A percentile compares a stretch with the other conserved stretches of the same genome.
Evolutionary conservation across 352 stramenopile genomes (phyloP).

Genomic region (Phytopythium montanum): DNA sequence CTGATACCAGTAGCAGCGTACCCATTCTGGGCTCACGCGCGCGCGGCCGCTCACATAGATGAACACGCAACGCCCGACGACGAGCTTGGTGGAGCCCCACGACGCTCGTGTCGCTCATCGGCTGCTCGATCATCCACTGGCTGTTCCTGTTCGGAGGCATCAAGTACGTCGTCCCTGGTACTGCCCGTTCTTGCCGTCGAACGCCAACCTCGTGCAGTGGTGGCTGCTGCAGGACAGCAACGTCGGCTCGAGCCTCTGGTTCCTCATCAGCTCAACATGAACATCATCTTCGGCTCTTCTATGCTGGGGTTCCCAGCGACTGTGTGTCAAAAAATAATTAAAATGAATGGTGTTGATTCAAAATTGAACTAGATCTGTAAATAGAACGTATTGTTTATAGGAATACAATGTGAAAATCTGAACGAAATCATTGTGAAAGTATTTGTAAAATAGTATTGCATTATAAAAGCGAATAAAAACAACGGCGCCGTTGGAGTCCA

Average conservation of each 20-base stretch:
- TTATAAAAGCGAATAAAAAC: too few relatives aligned
- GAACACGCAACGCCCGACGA: constrained; percentile 69
- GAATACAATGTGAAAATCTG: too few relatives aligned
- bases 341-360: too few relatives aligned
- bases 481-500: neutral
- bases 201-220: constrained; percentile 69
- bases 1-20: too few relatives aligned
- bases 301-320: too few relatives aligned
- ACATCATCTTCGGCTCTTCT: too few relatives aligned
- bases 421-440: too few relatives aligned
- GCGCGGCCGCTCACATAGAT: constrained; percentile 52
- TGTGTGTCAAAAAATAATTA: too few relatives aligned
- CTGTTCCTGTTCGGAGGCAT: constrained; percentile 68
- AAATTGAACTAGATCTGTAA: too few relatives aligned
- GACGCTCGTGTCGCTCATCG: constrained; percentile 61
- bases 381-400: too few relatives aligned
- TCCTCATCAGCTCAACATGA: constrained; percentile 57
- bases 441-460: too few relatives aligned
- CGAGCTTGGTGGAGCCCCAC: constrained; percentile 75
- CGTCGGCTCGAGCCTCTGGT: constrained; percentile 52
- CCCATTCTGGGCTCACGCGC: too few relatives aligned
- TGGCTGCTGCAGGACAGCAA: constrained; percentile 73
- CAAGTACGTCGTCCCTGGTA: constrained; percentile 63
- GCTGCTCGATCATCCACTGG: constrained; percentile 62
- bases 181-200: constrained; percentile 58